Base-by-base conservation (phyloP, 2,329 filamentous ascomycete genomes). In the Ophiostoma sp. region DNA sequence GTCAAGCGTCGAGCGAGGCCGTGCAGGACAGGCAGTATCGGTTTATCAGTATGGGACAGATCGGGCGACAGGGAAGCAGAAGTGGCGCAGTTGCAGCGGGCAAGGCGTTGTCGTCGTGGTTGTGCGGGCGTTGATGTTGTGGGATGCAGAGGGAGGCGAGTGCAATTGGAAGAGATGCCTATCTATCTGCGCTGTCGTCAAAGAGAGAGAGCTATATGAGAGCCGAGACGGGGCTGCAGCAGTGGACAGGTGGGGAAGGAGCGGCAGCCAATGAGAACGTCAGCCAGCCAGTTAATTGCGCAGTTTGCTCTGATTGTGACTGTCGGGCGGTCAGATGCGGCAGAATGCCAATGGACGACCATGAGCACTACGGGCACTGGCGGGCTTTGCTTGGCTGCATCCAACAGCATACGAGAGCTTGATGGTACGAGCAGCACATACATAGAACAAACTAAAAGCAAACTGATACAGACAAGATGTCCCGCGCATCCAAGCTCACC, bases 401-500 rank as follows among this genome's bases (percentile, higher is more conserved):
- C 58, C 16, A 27, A 14, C 38, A 27, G 55, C 3, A n/a, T 3
- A 38, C 36, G 58, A 41, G 16, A 38, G 4, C 49, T 9, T 40
- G 58, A 18, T 40, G 27, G 27, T 27, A 27, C 27, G 27, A 27
- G 27, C 27, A 27, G 27, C 27, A 27, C 27, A 27, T 27, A 27
- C 27, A 27, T 27, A 27, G 27, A 27, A 27, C 27, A 27, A 27
- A 27, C 27, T 27, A 27, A 18, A 45, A 38, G 16, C 3, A 45
- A 44, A 60, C 27, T 63, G 47, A 55, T 58, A 27, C 40, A 64
- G 12, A 36, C 65, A 76, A 69, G 70, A 99, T 99, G 95, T 99
- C 95, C 69, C 89, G 87, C 74, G 89, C 92, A 69, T 93, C 95
- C 18, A 96, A 97, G 76, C 78, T 95, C 72, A 97, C 95, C 14